Evolutionary conservation across 23 red algal genomes (phyloP), one percentile per base, ranked within the genome.

Genomic region (Gracilaria caudata): DNA sequence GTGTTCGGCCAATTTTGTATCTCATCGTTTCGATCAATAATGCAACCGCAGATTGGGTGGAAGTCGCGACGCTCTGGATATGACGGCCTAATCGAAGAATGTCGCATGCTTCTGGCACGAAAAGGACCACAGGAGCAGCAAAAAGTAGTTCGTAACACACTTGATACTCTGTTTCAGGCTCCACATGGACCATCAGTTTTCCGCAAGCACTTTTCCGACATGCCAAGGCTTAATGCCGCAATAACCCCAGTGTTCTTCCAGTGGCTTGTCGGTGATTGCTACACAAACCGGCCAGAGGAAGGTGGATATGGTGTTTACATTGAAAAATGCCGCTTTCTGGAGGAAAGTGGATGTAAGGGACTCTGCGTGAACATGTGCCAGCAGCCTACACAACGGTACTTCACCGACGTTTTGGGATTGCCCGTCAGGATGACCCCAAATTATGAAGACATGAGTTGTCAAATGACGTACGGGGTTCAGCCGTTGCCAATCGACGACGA

Each of bases 321-420:
- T 51, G 81, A 91, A 43, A 85, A 83, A 25, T 97, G 96, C 55
- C 88, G 96, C 34, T 94, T 92, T 72, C 83, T 98, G 0, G 96
- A 98, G 32, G 82, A 93, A 68, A 84, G 85, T 10, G 86, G 89
- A 47, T 98, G 96, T 68, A 86, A 81, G 38, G 90, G 88, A 19
- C 84, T 93, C 54, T 98, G 96, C 53, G 92, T 94, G 4, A 94
- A 98, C 29, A 77, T 89, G 85, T 98, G 96, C 80, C 86, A 98
- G 44, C 84, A 90, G 74, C 96, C 96, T 0, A 94, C 92, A 5
- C 89, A 98, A 79, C 61, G 56, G 32, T 98, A 95, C 68, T 93
- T 98, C 47, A 93, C 73, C 13, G 92, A 98, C n/a, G 89, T 84
- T 37, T 68, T 98, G 0, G 96, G 96, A 24, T 36, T 98, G 73